Percentiles rank a stretch among this genome's conserved stretches.
These are phyloP conservation scores for Linnemannia elongata DNA, from an alignment of 192 early-diverging fungal genomes.

Conservation along the genomic window DNA sequence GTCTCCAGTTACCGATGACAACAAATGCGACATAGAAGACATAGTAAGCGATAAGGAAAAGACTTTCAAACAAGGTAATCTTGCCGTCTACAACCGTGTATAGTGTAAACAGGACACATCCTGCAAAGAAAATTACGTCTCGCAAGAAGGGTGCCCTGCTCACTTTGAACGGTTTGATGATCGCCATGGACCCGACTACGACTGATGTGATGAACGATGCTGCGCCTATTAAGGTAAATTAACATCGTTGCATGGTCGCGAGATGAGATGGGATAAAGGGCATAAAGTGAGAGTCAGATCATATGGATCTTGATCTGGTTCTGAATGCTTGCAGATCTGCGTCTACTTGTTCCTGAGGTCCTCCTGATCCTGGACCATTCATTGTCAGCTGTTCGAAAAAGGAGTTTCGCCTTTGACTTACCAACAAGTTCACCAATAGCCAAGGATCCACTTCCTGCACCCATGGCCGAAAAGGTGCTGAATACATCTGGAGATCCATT, in stretches of 20 bases:
- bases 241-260: not conserved
- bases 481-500: slow-evolving; percentile 96
- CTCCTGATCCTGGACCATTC: not conserved
- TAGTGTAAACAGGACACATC: slow-evolving; percentile 67
- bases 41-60: slow-evolving; percentile 71
- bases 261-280: not conserved
- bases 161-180: slow-evolving; percentile 83
- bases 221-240: slow-evolving; percentile 59
- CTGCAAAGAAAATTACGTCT: slow-evolving; percentile 85
- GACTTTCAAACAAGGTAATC: slow-evolving; percentile 70
- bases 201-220: slow-evolving; percentile 87
- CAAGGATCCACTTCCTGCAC: slow-evolving; percentile 77
- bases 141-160: slow-evolving; percentile 78
- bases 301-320: not conserved
- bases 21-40: slow-evolving; percentile 72
- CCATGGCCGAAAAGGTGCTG: slow-evolving; percentile 86
- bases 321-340: not conserved
- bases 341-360: not conserved
- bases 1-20: slow-evolving; percentile 68
- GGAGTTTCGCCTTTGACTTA: slow-evolving; percentile 38
- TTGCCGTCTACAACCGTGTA: slow-evolving; percentile 66
- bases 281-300: not conserved
- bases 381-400: not conserved
- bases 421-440: slow-evolving; percentile 96
- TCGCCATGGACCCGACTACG: slow-evolving; percentile 86